These are phyloP conservation scores for Cordyceps fumosorosea DNA, from an alignment of 2,329 filamentous ascomycete genomes.

Conservation along the genomic window DNA sequence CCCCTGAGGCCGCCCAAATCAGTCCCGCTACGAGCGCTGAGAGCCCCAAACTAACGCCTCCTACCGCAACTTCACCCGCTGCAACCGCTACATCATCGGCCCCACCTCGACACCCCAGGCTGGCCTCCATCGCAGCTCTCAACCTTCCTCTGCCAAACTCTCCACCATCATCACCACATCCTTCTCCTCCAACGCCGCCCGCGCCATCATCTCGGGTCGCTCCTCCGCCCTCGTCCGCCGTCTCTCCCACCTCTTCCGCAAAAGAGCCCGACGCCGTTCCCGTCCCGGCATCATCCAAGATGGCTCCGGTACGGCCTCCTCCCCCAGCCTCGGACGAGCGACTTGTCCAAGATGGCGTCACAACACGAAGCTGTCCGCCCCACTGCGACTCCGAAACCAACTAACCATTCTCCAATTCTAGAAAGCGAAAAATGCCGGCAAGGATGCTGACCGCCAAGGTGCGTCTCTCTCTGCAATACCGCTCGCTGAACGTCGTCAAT, in stretches of 20 bases:
- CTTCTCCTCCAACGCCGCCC: constrained; percentile 26
- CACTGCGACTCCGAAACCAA: constrained; percentile 19
- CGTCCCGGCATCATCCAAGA: constrained; percentile 34
- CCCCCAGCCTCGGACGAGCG: constrained; percentile 15
- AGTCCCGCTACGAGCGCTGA: not conserved
- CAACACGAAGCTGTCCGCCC: not conserved
- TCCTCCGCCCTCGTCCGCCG: constrained; percentile 23
- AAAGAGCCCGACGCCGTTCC: constrained; percentile 22
- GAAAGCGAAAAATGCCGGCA: constrained; percentile 30
- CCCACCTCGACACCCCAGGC: constrained; percentile 14
- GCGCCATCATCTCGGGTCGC: constrained; percentile 17
- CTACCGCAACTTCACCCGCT: constrained; percentile 16
- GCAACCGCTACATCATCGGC: constrained; percentile 26
- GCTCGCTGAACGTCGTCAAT: not conserved
- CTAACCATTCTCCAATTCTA: constrained; percentile 19
- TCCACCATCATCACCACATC: constrained; percentile 33
- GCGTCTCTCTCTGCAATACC: constrained; percentile 17
- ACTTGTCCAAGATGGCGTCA: constrained; percentile 7
- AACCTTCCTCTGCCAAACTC: constrained; percentile 35
- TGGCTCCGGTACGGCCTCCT: constrained; percentile 47
- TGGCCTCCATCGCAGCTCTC: constrained; percentile 21
- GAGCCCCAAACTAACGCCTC: not conserved
- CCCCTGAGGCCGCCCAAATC: not conserved
- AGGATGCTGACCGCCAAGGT: constrained; percentile 35
- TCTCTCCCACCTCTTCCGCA: constrained; percentile 21